Evolutionary conservation across 106 monocot genomes (phyloP).

Genomic region (Dendrobium chrysotoxum): DNA sequence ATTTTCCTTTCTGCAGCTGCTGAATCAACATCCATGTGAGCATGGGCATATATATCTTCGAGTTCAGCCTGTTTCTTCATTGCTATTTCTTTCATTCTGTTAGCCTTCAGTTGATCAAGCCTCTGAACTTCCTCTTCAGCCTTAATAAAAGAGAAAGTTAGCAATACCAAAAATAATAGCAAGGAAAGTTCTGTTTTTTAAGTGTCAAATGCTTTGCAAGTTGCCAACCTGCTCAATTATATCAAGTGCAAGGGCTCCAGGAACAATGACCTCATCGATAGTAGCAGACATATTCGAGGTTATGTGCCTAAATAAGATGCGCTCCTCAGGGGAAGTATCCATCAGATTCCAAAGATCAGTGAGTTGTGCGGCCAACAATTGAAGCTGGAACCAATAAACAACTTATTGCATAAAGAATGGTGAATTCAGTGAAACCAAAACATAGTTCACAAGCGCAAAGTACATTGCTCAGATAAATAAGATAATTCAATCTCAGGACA

Average conservation of each 20-base stretch:
- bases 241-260: constrained; percentile 27
- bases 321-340: constrained; percentile 6
- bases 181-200: not conserved
- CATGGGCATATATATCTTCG: constrained; percentile 40
- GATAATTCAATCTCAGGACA: not conserved
- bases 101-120: constrained; percentile 56
- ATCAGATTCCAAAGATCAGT: constrained; percentile 16
- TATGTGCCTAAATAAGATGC: constrained; percentile 6
- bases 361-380: constrained; percentile 47
- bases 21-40: constrained; percentile 36
- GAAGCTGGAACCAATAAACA: constrained; percentile 39
- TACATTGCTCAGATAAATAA: not conserved
- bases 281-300: constrained; percentile 18
- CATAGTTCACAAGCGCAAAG: not conserved
- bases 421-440: not conserved
- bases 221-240: constrained; percentile 13
- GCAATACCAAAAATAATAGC: not conserved
- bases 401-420: not conserved
- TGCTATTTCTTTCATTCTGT: constrained; percentile 72
- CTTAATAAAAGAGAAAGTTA: constrained; percentile 12
- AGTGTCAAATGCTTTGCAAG: not conserved
- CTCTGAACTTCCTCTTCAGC: constrained; percentile 55
- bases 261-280: constrained; percentile 20
- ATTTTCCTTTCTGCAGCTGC: constrained; percentile 34
- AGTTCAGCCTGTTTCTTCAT: constrained; percentile 62